Percentiles rank a stretch among this genome's conserved stretches.
Conservation (phyloP, 2,329 filamentous ascomycete species). For the Chrysosporium queenslandicum region DNA sequence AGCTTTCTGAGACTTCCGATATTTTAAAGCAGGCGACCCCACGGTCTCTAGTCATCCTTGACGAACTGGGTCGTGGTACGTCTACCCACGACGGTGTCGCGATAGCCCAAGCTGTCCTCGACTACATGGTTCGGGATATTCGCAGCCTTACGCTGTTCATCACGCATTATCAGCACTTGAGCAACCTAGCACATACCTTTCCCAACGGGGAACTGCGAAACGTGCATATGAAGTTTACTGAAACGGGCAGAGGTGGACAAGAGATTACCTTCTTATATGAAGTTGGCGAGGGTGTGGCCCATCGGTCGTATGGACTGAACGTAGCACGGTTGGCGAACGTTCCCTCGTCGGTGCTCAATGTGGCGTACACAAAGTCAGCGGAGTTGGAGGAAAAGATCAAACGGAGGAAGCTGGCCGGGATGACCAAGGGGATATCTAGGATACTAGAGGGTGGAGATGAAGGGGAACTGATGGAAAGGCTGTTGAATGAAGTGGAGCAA, state of each 20-base stretch:
- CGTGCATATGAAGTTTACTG: slow-evolving; percentile 86
- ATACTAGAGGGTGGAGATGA: slow-evolving; percentile 8
- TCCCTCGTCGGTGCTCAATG: slow-evolving; percentile 63
- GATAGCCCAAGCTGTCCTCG: slow-evolving; percentile 83
- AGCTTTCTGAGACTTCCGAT: slow-evolving; percentile 81
- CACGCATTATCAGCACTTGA: slow-evolving; percentile 88
- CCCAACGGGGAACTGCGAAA: slow-evolving; percentile 59
- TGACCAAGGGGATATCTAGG: slow-evolving; percentile 26
- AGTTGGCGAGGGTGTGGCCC: slow-evolving; percentile 79
- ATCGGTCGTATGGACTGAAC: slow-evolving; percentile 88
- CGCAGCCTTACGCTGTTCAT: slow-evolving; percentile 84
- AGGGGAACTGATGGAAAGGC: slow-evolving; percentile 27
- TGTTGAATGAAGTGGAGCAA: slow-evolving; percentile 38
- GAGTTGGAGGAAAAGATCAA: slow-evolving; percentile 68
- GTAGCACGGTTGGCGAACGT: slow-evolving; percentile 79
- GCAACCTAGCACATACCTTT: slow-evolving; percentile 62
- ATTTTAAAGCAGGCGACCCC: slow-evolving; percentile 84
- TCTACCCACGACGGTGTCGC: slow-evolving; percentile 93
- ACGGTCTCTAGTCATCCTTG: slow-evolving; percentile 76
- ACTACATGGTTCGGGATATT: slow-evolving; percentile 66
- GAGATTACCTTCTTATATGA: slow-evolving; percentile 94
- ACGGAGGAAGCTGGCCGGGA: slow-evolving; percentile 47
- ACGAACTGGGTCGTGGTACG: slow-evolving; percentile 88
- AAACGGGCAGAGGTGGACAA: slow-evolving; percentile 43
- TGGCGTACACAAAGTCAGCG: slow-evolving; percentile 67